Evolutionary conservation across 2,329 filamentous ascomycete genomes (phyloP), one percentile per base, ranked within the genome.

Genomic region (Colletotrichum gigasporum): DNA sequence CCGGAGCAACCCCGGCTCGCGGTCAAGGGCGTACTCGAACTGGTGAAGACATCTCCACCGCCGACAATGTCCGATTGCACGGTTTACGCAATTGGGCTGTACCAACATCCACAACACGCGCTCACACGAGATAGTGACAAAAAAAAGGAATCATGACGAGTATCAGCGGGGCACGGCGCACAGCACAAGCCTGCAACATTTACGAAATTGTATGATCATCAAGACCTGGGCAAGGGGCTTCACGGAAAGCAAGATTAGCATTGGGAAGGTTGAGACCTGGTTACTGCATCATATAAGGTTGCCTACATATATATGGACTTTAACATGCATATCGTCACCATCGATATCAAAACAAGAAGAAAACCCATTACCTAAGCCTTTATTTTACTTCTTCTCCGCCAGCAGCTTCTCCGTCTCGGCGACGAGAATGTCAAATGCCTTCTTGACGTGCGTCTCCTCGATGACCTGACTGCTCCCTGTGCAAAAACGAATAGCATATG

Each of bases 401-500:
- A 84, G 68, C 12, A 87, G 79, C 71, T 84, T 83, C 76, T 91
- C 88, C 0, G 90, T 86, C 14, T 82, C 83, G 67, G 83, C 78
- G 2, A 94, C 87, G 35, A 97, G 74, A 58, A 92, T 85, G 12
- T 91, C 87, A 80, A 96, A 97, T 1, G 94, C 88, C 66, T 83
- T 83, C 65, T 87, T 82, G 4, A 97, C 78, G 75, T 93, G 91
- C 72, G 87, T 86, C 77, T 92, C 90, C 74, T 95, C 89, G 0
- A 90, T 87, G 39, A 87, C 81, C 22, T 86, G 80, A 70, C 91
- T 92, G n/a, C 73, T 75, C 1, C 87, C 90, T 60, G 92, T 93
- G 20, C 95, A 90, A 35, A 97, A 87, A 0, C 95, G 84, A 65
- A 98, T 96, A 2, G 91, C 90, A 75, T 93, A 93, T 18, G 88